Conservation (phyloP, 768 basidiomycete species). For the Pisolithus albus region DNA sequence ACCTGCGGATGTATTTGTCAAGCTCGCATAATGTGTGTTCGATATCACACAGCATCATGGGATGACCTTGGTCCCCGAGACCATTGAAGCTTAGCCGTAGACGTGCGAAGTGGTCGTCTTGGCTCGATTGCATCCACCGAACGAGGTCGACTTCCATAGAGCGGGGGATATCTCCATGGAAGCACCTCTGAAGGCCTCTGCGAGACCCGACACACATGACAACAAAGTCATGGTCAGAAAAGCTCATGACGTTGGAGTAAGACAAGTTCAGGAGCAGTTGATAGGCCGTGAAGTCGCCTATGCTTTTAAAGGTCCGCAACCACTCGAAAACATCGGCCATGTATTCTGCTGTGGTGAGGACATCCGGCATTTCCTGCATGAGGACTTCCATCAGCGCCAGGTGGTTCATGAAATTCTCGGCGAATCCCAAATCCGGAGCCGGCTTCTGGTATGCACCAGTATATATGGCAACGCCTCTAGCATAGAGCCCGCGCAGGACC, state of each 20-base stretch:
- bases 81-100: constrained; percentile 48
- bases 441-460: constrained; percentile 69
- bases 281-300: constrained; percentile 70
- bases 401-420: constrained; percentile 50
- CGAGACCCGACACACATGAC: constrained; percentile 60
- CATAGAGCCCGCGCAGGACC: constrained; percentile 41
- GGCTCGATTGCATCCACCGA: constrained; percentile 55
- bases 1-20: constrained; percentile 63
- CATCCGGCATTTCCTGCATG: constrained; percentile 51
- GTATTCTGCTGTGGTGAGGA: constrained; percentile 44
- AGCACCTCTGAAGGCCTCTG: constrained; percentile 64
- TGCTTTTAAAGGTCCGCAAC: constrained; percentile 53
- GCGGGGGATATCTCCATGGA: constrained; percentile 37
- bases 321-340: constrained; percentile 59
- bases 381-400: constrained; percentile 51
- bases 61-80: constrained; percentile 41
- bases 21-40: constrained; percentile 78
- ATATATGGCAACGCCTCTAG: constrained; percentile 45
- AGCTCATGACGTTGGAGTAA: constrained; percentile 52
- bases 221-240: constrained; percentile 63
- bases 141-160: constrained; percentile 54
- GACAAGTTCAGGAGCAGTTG: constrained; percentile 59
- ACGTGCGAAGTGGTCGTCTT: constrained; percentile 54
- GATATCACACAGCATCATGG: constrained; percentile 62
- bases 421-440: constrained; percentile 48